phyloP scores from a whole-genome alignment of 371 early-diverging fungal genomes.

The Phascolomyces articulosus region DNA sequence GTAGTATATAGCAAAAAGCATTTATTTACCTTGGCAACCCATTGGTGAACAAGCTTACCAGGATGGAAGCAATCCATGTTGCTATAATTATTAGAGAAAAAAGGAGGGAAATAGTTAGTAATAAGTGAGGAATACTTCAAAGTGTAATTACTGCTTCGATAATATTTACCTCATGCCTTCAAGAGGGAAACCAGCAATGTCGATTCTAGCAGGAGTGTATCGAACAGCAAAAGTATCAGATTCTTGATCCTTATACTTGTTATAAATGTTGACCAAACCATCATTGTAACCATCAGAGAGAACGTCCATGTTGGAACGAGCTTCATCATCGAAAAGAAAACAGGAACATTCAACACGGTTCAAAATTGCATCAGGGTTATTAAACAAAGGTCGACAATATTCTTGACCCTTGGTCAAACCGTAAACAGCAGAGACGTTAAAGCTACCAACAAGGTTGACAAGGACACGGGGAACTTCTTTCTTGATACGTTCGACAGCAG shows the following conservation, averaged over 20 bases:
- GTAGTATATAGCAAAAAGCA: too few relatives aligned
- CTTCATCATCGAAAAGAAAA: constrained; percentile 1
- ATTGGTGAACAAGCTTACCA: constrained; percentile 5
- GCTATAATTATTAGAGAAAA: neutral
- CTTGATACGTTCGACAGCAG: constrained; percentile 17
- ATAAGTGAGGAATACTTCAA: too few relatives aligned
- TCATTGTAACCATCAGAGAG: constrained; percentile 14
- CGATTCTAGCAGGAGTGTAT: constrained; percentile 6
- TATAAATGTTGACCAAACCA: neutral
- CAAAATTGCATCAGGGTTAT: neutral
- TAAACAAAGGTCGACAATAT: constrained; percentile 13
- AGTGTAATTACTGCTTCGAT: too few relatives aligned
- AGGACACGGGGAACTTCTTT: constrained; percentile 14
- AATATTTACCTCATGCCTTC: neutral
- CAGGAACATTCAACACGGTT: constrained; percentile 21
- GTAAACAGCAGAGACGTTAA: constrained; percentile 18
- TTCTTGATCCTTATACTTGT: constrained; percentile 11
- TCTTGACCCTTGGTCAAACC: constrained; percentile 13
- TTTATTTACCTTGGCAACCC: constrained; percentile 14
- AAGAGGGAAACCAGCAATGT: constrained; percentile 10
- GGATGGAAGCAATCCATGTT: constrained; percentile 10
- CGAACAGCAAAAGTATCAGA: constrained; percentile 10
- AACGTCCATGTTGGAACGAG: constrained; percentile 10
- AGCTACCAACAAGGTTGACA: constrained; percentile 20
- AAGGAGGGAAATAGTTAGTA: neutral